Base-by-base conservation (phyloP, 305 asterid genomes). In the Rubia balearica region DNA sequence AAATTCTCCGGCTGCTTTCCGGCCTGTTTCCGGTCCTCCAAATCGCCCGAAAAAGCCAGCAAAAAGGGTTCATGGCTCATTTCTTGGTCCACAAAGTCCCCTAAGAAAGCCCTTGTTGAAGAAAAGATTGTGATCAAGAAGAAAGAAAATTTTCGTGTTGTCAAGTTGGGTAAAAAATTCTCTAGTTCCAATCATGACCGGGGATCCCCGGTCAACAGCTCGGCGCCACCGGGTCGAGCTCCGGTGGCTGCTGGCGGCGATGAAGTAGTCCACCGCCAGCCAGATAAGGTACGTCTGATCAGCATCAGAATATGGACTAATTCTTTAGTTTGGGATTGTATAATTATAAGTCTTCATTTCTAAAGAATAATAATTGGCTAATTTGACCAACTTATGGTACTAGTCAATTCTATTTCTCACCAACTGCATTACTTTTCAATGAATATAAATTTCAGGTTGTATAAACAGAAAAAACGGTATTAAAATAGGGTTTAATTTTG, bases 11-110 rank as follows among this genome's bases (percentile, higher is more conserved):
- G 72, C 72, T 71, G 67, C 51, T 71, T 82, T 42, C 61, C 68
- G 42, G 72, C 79, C 49, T 79, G 81, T 72, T 82, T 79, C 70
- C 77, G 82, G 71, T 64, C 68, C 56, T 46, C 73, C 61, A 13
- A 41, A 16, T 48, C 69, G 22, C 33, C 16, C 67, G 13, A 48
- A 40, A 69, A 65, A 65, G 33, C 10, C 2, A 9, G 36, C 62
- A 57, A 57, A 57, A 57, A 21, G 8, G 16, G 33, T 41, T 40
- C n/a, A 13, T 21, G 73, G 75, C 65, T 69, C 59, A 51, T 70
- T 43, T 62, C 71, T 61, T 36, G 73, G 72, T 59, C 68, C 6
- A 65, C 30, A 62, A 75, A 71, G 33, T 55, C 70, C 3, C 49
- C 75, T 4, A 68, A 13, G 64, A 76, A 67, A 65, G 65, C 81